Conservation (phyloP, 2,329 filamentous ascomycete genomes). For the Microsporum ferrugineum region DNA sequence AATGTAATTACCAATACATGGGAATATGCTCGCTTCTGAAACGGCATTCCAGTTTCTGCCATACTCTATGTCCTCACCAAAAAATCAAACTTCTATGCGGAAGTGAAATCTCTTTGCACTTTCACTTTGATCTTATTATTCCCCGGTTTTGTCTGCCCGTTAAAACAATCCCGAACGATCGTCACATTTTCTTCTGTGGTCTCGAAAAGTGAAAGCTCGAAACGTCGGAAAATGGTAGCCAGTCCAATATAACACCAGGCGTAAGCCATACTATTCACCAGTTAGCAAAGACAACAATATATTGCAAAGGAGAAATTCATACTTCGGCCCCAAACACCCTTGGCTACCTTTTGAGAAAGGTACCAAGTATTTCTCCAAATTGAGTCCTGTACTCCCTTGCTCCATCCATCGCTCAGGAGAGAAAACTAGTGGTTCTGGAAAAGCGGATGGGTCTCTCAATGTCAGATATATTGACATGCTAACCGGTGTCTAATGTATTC, state of each 20-base stretch:
- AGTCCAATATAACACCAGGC: conserved; percentile 1
- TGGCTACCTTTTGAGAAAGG: conserved; percentile 22
- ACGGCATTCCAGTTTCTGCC: too few relatives aligned
- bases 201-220: not conserved
- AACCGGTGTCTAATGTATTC: conserved; percentile 12
- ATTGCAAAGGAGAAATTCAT: not conserved
- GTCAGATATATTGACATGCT: conserved; percentile 17
- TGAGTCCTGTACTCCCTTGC: conserved; percentile 4
- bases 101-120: not conserved
- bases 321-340: conserved; percentile 23
- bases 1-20: not conserved
- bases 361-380: conserved; percentile 19
- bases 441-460: conserved; percentile 15
- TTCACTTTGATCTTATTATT: conserved; percentile 3
- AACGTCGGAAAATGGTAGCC: conserved; percentile 3
- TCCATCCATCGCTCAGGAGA: conserved; percentile 23
- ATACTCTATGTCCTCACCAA: not conserved
- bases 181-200: conserved; percentile 1
- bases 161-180: conserved; percentile 3
- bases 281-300: not conserved
- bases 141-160: not conserved
- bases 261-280: not conserved
- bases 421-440: conserved; percentile 22
- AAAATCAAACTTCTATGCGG: not conserved
- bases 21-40: too few relatives aligned